Base-by-base conservation (phyloP, 495 filamentous ascomycete genomes). In the Schizothecium vesticola region DNA sequence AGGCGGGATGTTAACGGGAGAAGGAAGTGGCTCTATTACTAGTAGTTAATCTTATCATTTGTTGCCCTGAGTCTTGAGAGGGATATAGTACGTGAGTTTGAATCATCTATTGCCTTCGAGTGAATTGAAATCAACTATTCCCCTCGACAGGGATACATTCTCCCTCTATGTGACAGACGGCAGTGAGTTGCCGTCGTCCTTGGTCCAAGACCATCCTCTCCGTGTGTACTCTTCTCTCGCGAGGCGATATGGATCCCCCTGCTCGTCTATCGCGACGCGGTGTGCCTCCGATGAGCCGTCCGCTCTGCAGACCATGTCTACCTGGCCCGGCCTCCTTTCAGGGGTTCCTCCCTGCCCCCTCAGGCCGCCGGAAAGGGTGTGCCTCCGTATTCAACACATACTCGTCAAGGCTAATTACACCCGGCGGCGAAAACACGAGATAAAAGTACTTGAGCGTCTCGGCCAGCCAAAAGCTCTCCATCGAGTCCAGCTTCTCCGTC, bases 311-410 rank as follows among this genome's bases (percentile, higher is more conserved):
- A 43, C 33, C 33, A 43, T 43, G 33, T 43, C 33, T 16, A 43
- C 13, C 13, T 36, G 31, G 12, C 1, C 31, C 10, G 33, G 28
- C 33, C 33, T 43, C 3, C 28, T 10, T 6, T 13, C n/a, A n/a
- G n/a, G n/a, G 29, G 10, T 31, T 8, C 9, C 11, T 19, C 0
- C 19, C 33, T 43, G 13, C 13, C 12, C 4, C 64, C 12, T 43
- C 57, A 51, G 64, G n/a, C n/a, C 64, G 24, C 29, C 36, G 33
- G 25, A 96, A 84, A 3, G 89, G 86, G 76, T 94, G 92, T 3
- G 90, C 92, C 78, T 94, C 92, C 0, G 92, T 95, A 74, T 94
- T 96, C 66, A 94, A 86, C 0, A 96, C 89, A 61, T 91, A 85
- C 16, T 91, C 81, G 68, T 91, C 87, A 71, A 95, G 77, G 76